phyloP scores from a whole-genome alignment of 75 land plant species.

The Cunninghamia lanceolata region DNA sequence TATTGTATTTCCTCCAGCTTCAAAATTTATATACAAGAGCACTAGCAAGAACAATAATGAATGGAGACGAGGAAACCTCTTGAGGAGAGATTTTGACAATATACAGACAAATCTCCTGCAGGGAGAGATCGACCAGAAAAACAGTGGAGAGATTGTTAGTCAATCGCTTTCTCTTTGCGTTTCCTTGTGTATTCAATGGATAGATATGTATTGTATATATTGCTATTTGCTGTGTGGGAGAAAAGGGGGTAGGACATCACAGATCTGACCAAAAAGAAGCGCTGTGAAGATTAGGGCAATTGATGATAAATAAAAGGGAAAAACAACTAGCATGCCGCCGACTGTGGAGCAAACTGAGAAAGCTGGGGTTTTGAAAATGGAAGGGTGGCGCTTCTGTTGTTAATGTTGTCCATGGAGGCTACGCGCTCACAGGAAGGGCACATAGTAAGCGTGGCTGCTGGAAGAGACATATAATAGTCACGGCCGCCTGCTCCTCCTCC shows the following conservation, averaged over 20 bases:
- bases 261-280: neutral
- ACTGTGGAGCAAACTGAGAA: slow-evolving; percentile 8
- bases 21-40: neutral
- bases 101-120: neutral
- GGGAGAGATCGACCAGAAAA: neutral
- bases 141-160: neutral
- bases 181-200: slow-evolving; percentile 1
- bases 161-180: neutral
- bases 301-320: neutral
- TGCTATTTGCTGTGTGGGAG: neutral
- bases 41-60: slow-evolving; percentile 4
- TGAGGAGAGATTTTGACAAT: neutral
- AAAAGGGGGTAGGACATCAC: neutral
- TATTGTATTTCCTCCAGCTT: neutral
- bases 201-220: neutral
- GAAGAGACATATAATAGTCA: slow-evolving; percentile 69
- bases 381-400: slow-evolving; percentile 5
- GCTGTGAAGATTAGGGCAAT: neutral
- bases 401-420: slow-evolving; percentile 36
- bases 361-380: slow-evolving; percentile 10
- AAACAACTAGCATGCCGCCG: slow-evolving; percentile 2
- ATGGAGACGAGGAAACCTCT: neutral
- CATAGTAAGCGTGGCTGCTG: slow-evolving; percentile 93
- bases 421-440: slow-evolving; percentile 88
- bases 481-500: slow-evolving; percentile 27